Evolutionary conservation across 2,329 filamentous ascomycete genomes (phyloP).

Genomic region (Metarhizium robertsii): DNA sequence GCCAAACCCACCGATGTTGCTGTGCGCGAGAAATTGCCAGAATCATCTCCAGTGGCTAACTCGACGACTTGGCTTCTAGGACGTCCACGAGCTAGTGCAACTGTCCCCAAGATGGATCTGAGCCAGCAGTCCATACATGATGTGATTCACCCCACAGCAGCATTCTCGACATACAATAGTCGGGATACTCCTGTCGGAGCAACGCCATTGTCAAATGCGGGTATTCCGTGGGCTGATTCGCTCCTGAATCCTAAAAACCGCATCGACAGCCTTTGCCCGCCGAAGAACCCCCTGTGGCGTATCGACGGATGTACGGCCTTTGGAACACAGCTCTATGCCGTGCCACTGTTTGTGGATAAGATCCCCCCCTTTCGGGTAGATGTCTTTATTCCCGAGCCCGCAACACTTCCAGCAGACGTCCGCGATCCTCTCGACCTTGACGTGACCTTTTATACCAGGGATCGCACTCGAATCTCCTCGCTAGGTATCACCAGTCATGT

Average conservation of each 20-base stretch:
- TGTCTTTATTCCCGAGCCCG: slow-evolving; percentile 45
- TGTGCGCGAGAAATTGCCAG: neutral
- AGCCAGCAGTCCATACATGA: slow-evolving; percentile 42
- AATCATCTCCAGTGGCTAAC: neutral
- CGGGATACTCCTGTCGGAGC: neutral
- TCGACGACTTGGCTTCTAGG: neutral
- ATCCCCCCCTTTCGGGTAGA: slow-evolving; percentile 46
- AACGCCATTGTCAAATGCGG: neutral
- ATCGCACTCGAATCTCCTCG: slow-evolving; percentile 34
- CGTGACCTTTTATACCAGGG: slow-evolving; percentile 46
- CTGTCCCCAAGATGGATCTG: slow-evolving; percentile 39
- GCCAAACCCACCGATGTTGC: neutral
- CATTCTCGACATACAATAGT: slow-evolving; percentile 23
- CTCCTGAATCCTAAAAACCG: slow-evolving; percentile 51
- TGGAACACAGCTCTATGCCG: slow-evolving; percentile 47
- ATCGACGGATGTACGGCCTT: slow-evolving; percentile 49
- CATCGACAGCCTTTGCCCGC: slow-evolving; percentile 43
- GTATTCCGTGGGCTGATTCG: slow-evolving; percentile 34
- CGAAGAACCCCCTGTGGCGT: slow-evolving; percentile 39
- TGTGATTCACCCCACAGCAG: slow-evolving; percentile 50
- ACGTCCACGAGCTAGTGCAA: neutral
- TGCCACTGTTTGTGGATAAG: slow-evolving; percentile 40
- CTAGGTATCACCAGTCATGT: slow-evolving; percentile 46
- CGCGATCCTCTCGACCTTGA: slow-evolving; percentile 38
- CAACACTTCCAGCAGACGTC: slow-evolving; percentile 29